These are phyloP conservation scores for Beauveria brongniartii DNA, from an alignment of 2,329 filamentous ascomycete genomes.

Conservation along the genomic window DNA sequence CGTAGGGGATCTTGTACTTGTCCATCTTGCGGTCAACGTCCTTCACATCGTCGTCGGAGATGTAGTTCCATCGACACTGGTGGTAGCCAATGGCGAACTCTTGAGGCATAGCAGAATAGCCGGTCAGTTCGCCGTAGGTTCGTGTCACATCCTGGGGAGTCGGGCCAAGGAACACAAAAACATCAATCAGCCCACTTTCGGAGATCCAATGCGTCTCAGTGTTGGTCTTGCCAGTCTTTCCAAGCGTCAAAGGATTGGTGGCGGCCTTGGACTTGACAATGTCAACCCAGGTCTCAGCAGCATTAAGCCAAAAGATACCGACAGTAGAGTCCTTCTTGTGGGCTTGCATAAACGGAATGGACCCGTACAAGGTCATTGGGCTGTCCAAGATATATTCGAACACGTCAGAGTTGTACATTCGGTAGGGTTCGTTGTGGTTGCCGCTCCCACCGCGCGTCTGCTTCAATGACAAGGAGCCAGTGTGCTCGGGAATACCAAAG, in stretches of 20 bases:
- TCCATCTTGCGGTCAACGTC: conserved; percentile 96
- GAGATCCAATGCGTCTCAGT: conserved; percentile 97
- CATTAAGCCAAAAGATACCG: conserved; percentile 95
- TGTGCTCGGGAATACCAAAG: conserved; percentile 89
- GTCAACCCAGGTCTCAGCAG: conserved; percentile 95
- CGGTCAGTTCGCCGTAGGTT: conserved; percentile 82
- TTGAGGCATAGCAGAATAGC: conserved; percentile 83
- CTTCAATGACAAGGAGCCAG: conserved; percentile 78
- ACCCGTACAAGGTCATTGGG: conserved; percentile 96
- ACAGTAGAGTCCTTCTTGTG: conserved; percentile 90
- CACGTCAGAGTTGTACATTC: conserved; percentile 92
- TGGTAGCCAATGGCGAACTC: conserved; percentile 91
- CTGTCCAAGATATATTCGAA: conserved; percentile 97
- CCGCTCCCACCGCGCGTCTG: conserved; percentile 83
- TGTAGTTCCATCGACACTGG: conserved; percentile 98
- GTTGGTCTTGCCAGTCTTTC: conserved; percentile 57
- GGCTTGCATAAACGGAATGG: conserved; percentile 96
- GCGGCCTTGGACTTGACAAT: conserved; percentile 71
- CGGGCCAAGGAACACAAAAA: conserved; percentile 91
- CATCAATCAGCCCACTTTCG: conserved; percentile 78
- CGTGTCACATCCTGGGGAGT: conserved; percentile 74
- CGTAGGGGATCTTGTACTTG: conserved; percentile 90
- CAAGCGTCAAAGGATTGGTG: conserved; percentile 70
- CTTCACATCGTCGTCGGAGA: conserved; percentile 92
- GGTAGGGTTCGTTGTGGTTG: conserved; percentile 82